These are phyloP conservation scores for Fimicolochytrium jonesii DNA, from an alignment of 192 early-diverging fungal genomes.

Conservation along the genomic window DNA sequence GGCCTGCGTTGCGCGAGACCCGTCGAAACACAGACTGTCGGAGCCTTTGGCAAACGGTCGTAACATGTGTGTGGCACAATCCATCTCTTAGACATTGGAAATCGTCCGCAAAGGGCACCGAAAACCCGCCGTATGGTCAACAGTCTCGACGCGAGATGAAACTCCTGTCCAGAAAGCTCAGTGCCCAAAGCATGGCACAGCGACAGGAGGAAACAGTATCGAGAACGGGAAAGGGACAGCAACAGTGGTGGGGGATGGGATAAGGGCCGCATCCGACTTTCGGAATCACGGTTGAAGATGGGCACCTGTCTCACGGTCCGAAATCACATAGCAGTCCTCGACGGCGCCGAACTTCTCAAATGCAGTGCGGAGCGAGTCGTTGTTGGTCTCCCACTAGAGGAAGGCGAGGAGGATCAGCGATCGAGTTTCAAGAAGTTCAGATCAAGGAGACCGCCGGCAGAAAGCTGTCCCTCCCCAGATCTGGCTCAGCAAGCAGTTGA, in stretches of 20 bases:
- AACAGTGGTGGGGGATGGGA: too few relatives aligned
- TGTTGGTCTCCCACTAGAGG: conserved; percentile 64
- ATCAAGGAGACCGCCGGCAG: too few relatives aligned
- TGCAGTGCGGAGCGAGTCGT: conserved; percentile 46
- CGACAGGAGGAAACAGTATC: not conserved
- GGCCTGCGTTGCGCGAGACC: too few relatives aligned
- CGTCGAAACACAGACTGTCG: too few relatives aligned
- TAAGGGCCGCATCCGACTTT: too few relatives aligned
- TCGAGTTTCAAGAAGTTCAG: conserved; percentile 47
- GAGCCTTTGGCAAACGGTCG: too few relatives aligned
- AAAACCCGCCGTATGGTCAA: not conserved
- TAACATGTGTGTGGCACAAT: too few relatives aligned
- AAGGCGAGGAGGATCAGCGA: conserved; percentile 64
- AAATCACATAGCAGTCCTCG: conserved; percentile 57
- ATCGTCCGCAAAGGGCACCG: too few relatives aligned
- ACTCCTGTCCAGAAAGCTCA: too few relatives aligned
- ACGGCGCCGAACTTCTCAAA: conserved; percentile 64
- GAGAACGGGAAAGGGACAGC: not conserved
- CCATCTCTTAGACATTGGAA: too few relatives aligned
- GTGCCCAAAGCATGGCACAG: not conserved
- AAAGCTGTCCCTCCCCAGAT: too few relatives aligned
- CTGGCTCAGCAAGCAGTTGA: too few relatives aligned
- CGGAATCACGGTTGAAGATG: not conserved
- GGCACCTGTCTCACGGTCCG: conserved; percentile 63
- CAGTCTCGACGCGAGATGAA: not conserved